Evolutionary conservation across 345 rosid genomes (phyloP).

Genomic region (Arabidopsis suecica): DNA sequence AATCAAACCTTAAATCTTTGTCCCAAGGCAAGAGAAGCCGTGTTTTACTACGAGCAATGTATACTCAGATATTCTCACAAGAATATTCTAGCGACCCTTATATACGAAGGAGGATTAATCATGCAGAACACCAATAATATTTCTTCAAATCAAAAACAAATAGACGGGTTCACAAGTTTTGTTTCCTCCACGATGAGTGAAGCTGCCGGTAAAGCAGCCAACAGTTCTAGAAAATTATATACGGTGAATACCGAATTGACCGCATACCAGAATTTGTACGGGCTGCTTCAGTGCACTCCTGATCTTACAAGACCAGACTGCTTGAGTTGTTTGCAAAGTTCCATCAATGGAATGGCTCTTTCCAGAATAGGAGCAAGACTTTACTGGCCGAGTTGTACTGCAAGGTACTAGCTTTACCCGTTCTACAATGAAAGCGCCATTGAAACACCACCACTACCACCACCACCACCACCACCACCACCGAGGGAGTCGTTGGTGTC

Average conservation of each 20-base stretch:
- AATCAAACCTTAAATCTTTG: neutral
- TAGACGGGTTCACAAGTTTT: neutral
- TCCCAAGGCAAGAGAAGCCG: slow-evolving; percentile 25
- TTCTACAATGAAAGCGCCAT: slow-evolving; percentile 38
- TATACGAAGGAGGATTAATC: accelerated
- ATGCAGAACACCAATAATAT: neutral
- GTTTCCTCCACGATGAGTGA: neutral
- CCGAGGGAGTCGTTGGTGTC: neutral
- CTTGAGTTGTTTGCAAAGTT: slow-evolving; percentile 18
- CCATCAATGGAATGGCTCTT: neutral
- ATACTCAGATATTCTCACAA: slow-evolving; percentile 32
- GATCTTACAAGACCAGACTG: slow-evolving; percentile 47
- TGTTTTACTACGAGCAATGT: slow-evolving; percentile 38
- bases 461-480: neutral
- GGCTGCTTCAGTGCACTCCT: neutral
- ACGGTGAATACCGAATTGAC: neutral
- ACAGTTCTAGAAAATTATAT: slow-evolving; percentile 37
- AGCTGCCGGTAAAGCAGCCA: neutral
- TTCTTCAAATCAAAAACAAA: neutral
- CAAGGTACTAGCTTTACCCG: slow-evolving; percentile 39
- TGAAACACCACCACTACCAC: neutral
- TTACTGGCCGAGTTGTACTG: slow-evolving; percentile 45
- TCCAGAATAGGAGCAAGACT: slow-evolving; percentile 37
- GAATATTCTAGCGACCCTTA: neutral
- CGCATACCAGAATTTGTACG: slow-evolving; percentile 22